Conservation (phyloP, 139 green algal species). For the Edaphochlamys debaryana region DNA sequence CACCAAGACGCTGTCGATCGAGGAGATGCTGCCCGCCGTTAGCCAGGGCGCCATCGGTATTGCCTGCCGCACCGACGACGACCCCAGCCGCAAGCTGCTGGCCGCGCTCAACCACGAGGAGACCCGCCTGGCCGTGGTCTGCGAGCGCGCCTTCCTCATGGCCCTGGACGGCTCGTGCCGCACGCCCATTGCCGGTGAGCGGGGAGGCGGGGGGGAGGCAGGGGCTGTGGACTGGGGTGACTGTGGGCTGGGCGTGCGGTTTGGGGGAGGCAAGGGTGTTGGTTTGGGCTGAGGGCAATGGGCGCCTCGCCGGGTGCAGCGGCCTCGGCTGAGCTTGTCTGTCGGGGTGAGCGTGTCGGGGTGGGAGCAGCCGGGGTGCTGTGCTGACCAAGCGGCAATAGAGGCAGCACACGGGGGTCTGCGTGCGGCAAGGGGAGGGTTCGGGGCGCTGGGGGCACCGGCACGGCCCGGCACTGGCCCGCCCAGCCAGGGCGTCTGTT, state of each 20-base stretch:
- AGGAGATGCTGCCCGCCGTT: constrained; percentile 98
- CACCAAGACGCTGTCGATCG: constrained; percentile 85
- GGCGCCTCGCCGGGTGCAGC: no score
- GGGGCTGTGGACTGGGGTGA: neutral
- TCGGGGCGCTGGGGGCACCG: no score
- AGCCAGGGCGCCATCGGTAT: constrained; percentile 98
- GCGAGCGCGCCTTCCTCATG: constrained; percentile 94
- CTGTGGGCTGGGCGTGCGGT: neutral
- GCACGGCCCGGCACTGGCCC: no score
- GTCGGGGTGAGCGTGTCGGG: no score
- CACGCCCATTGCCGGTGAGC: constrained; percentile 94
- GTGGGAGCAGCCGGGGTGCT: no score
- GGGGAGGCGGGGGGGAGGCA: neutral
- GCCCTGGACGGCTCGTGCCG: constrained; percentile 98
- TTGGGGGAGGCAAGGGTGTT: no score
- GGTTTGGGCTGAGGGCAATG: no score
- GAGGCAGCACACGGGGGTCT: no score
- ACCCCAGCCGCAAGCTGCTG: constrained; percentile 72
- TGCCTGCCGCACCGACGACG: constrained; percentile 91
- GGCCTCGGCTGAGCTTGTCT: no score
- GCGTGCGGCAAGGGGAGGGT: no score
- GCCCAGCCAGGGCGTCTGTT: no score
- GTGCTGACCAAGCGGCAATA: no score
- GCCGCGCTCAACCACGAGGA: constrained; percentile 97
- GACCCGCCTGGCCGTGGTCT: constrained; percentile 93